Evolutionary conservation across 257 asterid species (phyloP), one percentile per base, ranked within the genome.

Genomic region (Gentiana macrophylla): DNA sequence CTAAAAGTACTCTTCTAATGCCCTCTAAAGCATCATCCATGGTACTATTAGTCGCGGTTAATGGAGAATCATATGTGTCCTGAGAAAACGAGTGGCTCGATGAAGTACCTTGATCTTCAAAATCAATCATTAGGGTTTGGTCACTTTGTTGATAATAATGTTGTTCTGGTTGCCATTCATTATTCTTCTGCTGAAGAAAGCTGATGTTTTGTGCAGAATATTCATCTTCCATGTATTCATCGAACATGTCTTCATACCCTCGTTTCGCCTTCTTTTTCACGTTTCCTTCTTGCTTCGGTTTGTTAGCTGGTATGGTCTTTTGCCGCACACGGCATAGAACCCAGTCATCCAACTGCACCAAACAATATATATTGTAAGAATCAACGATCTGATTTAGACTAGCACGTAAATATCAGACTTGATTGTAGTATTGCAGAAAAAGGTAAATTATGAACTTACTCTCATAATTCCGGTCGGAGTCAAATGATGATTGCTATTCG

Each of bases 321-420:
- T 64, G 50, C 32, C 63, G 63, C 43, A 70, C 49, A 12, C 60
- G 67, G 70, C 74, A 70, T 49, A 70, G 15, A 41, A 70, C 74
- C 74, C 60, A 64, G 24, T 59, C 71, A 48, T 66, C 71, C 65
- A 66, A 50, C 71, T 66, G 57, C 50, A 65, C 2, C 24, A 24
- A 24, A 24, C 24, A 24, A 24, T 24, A 24, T 24, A 24, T 24
- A 24, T 24, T 24, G 24, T 24, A 24, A 24, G 24, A 24, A 24
- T 24, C 24, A 24, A 24, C 24, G 0, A 1, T 24, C n/a, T n/a
- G n/a, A n/a, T n/a, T 24, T 24, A 24, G 24, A 24, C 24, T 24
- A 24, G 24, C 24, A 24, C 24, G 24, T 24, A 24, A 24, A 24
- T 24, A 24, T 24, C 24, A 24, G 24, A 24, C 24, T 24, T 24